These are phyloP conservation scores for Podochytrium sp. DNA, from an alignment of 192 early-diverging fungal genomes.

Conservation along the genomic window DNA sequence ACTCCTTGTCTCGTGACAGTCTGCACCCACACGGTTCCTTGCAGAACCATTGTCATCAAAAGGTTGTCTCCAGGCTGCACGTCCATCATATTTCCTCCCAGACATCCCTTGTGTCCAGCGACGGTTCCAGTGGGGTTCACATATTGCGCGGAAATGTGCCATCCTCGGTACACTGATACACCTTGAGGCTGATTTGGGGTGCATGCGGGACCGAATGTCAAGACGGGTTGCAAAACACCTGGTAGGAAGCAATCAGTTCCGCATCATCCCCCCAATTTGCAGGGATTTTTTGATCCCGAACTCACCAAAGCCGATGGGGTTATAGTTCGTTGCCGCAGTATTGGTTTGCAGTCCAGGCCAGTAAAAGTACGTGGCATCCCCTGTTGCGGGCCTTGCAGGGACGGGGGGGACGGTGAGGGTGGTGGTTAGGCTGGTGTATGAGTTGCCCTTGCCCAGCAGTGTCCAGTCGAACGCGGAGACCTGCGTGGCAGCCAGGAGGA, in stretches of 20 bases:
- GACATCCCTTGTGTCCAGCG: slow-evolving; percentile 10
- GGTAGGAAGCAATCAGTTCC: neutral
- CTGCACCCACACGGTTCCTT: slow-evolving; percentile 20
- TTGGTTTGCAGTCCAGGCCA: slow-evolving; percentile 27
- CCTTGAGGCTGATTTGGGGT: slow-evolving; percentile 10
- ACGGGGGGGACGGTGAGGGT: slow-evolving; percentile 21
- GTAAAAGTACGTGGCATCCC: slow-evolving; percentile 31
- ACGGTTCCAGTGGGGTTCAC: slow-evolving; percentile 11
- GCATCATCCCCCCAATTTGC: neutral
- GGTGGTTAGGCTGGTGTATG: slow-evolving; percentile 13
- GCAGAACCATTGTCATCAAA: slow-evolving; percentile 5
- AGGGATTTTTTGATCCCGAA: neutral
- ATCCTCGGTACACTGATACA: slow-evolving; percentile 20
- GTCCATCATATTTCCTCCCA: slow-evolving; percentile 29
- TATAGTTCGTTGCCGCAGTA: neutral
- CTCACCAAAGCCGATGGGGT: slow-evolving; percentile 25
- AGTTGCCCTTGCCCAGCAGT: slow-evolving; percentile 8
- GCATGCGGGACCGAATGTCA: slow-evolving; percentile 21
- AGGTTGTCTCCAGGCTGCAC: slow-evolving; percentile 10
- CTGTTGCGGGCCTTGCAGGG: neutral
- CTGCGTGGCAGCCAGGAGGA: neutral
- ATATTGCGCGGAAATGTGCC: slow-evolving; percentile 26
- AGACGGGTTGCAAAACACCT: slow-evolving; percentile 23
- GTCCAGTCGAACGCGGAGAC: slow-evolving; percentile 26
- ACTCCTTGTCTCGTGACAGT: slow-evolving; percentile 14